Evolutionary conservation across 78 protist genomes (phyloP).

Genomic region (Monosiga brevicollis): DNA sequence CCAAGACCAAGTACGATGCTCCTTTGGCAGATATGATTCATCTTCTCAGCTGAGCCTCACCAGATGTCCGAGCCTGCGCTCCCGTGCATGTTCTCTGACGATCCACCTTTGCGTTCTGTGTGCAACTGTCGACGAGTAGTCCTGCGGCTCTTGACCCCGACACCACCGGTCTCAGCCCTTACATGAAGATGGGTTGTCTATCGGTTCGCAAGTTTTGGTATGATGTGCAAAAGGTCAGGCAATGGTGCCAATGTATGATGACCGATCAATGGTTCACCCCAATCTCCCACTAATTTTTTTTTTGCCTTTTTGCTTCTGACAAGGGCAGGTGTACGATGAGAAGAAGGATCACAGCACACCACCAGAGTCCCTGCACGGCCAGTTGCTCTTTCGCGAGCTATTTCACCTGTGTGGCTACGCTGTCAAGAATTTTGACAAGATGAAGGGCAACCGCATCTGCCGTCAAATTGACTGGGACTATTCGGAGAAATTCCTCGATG

Average conservation of each 20-base stretch:
- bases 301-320: too few species aligned
- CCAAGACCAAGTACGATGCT: too few species aligned
- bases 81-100: too few species aligned
- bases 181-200: conserved; percentile 36
- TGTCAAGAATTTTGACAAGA: too few species aligned
- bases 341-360: not conserved
- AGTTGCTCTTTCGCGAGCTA: conserved; percentile 38
- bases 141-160: conserved; percentile 7
- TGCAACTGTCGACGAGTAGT: too few species aligned
- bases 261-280: too few species aligned
- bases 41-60: too few species aligned
- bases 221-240: not conserved
- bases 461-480: conserved; percentile 2
- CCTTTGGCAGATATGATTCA: too few species aligned
- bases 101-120: too few species aligned
- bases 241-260: too few species aligned
- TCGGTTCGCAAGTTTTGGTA: conserved; percentile 15
- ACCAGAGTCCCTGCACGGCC: conserved; percentile 32
- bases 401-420: not conserved
- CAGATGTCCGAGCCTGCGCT: too few species aligned
- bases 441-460: conserved; percentile 1
- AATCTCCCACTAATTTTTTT: too few species aligned
- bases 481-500: not conserved
- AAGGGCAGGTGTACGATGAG: not conserved
- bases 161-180: conserved; percentile 25